Evolutionary conservation across 257 asterid genomes (phyloP).

Genomic region (Coffea canephora): DNA sequence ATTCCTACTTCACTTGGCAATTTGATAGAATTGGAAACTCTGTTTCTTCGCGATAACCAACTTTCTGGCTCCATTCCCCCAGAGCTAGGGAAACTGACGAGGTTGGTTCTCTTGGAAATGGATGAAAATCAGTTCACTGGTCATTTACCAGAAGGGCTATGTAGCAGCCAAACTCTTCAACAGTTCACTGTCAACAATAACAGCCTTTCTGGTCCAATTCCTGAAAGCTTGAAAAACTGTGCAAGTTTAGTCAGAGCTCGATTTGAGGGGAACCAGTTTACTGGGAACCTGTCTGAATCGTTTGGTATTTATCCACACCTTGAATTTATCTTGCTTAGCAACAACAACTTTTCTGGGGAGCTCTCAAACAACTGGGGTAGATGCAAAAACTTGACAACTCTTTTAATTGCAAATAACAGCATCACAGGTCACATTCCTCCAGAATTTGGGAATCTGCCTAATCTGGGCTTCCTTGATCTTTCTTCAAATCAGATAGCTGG

Average conservation of each 20-base stretch:
- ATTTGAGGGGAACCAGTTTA: constrained; percentile 31
- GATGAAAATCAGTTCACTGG: constrained; percentile 29
- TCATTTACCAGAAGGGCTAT: constrained; percentile 33
- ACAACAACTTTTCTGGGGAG: constrained; percentile 34
- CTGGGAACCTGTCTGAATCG: constrained; percentile 30
- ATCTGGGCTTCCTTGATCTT: constrained; percentile 28
- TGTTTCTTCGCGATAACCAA: constrained; percentile 4
- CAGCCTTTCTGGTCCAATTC: constrained; percentile 27
- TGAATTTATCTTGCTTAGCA: constrained; percentile 24
- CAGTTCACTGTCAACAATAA: constrained; percentile 22
- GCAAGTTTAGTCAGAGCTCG: constrained; percentile 24
- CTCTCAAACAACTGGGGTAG: constrained; percentile 37
- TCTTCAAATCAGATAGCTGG: constrained; percentile 31
- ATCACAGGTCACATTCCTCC: constrained; percentile 34
- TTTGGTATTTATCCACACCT: constrained; percentile 39
- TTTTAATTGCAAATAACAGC: constrained; percentile 31
- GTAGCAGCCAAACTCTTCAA: constrained; percentile 20
- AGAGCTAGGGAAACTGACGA: constrained; percentile 15
- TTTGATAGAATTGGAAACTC: background rate
- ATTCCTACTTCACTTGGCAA: constrained; percentile 19
- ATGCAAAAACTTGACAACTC: constrained; percentile 17
- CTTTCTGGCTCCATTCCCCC: constrained; percentile 26
- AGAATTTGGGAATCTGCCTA: constrained; percentile 25
- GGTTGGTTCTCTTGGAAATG: constrained; percentile 10
- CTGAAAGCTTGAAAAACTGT: constrained; percentile 40